A percentile compares a stretch with the other conserved stretches of the same genome.
These are phyloP conservation scores for Fusarium odoratissimum DNA, from an alignment of 2,329 filamentous ascomycete species.

Conservation along the genomic window DNA sequence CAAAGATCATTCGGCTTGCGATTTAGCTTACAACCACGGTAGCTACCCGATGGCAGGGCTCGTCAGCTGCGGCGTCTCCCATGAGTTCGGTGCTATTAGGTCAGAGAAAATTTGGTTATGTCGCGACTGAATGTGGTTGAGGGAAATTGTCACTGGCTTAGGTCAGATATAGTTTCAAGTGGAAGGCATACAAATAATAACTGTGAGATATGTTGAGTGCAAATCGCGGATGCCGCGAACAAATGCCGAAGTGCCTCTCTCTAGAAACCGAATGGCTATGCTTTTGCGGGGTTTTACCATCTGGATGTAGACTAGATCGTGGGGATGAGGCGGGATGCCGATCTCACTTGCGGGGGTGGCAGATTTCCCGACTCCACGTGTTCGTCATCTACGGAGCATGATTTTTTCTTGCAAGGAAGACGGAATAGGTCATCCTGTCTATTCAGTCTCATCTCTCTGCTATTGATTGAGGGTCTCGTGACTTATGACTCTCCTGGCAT, in stretches of 20 bases:
- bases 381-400: neutral
- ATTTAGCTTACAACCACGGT: neutral
- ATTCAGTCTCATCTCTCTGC: neutral
- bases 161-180: neutral
- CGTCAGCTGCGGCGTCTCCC: neutral
- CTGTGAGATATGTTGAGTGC: neutral
- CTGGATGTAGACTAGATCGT: neutral
- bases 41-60: neutral
- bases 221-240: neutral
- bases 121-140: neutral
- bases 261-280: neutral
- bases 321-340: neutral
- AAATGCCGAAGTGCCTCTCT: neutral
- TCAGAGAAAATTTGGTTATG: neutral
- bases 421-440: neutral
- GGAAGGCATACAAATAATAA: neutral
- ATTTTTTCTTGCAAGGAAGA: neutral
- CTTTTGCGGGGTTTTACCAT: neutral
- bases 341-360: slow-evolving; percentile 2
- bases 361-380: slow-evolving; percentile 1
- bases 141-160: accelerated
- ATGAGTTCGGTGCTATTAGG: neutral
- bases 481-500: neutral
- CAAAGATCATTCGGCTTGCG: too few species aligned
- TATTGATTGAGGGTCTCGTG: too few species aligned